Conservation (phyloP, 163 green algal genomes). For the Prototheca wickerhamii region DNA sequence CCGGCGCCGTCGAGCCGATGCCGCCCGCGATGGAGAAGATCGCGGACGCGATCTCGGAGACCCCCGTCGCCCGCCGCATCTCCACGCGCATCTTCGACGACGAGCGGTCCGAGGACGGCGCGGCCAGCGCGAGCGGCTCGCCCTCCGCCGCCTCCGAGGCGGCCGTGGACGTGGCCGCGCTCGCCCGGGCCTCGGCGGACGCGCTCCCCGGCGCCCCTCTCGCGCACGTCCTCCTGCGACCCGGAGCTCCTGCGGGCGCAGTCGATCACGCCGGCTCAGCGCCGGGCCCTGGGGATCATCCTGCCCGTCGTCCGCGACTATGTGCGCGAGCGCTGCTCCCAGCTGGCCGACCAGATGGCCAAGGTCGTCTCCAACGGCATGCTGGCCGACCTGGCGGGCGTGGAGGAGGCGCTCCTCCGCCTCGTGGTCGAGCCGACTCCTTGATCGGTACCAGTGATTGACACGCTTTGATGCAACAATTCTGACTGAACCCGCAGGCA, state of each 20-base stretch:
- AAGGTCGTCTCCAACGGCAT: background rate
- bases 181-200: background rate
- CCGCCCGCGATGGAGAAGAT: background rate
- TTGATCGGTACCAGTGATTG: background rate
- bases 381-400: background rate
- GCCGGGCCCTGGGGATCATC: background rate
- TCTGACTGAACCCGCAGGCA: background rate
- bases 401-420: background rate
- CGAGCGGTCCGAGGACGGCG: too few species aligned
- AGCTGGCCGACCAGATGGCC: background rate
- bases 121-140: too few species aligned
- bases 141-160: background rate
- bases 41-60: too few species aligned
- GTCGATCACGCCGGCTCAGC: background rate
- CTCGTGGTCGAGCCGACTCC: background rate
- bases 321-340: background rate
- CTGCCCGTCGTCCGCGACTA: conserved; percentile 1
- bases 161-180: too few species aligned
- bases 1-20: background rate
- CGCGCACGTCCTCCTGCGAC: background rate
- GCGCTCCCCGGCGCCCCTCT: background rate
- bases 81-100: conserved; percentile 1
- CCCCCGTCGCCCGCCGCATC: background rate
- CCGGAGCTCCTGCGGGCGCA: background rate
- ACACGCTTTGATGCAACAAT: background rate